Evolutionary conservation across 495 filamentous ascomycete species (phyloP).

Genomic region (Bryoglossum gracile): DNA sequence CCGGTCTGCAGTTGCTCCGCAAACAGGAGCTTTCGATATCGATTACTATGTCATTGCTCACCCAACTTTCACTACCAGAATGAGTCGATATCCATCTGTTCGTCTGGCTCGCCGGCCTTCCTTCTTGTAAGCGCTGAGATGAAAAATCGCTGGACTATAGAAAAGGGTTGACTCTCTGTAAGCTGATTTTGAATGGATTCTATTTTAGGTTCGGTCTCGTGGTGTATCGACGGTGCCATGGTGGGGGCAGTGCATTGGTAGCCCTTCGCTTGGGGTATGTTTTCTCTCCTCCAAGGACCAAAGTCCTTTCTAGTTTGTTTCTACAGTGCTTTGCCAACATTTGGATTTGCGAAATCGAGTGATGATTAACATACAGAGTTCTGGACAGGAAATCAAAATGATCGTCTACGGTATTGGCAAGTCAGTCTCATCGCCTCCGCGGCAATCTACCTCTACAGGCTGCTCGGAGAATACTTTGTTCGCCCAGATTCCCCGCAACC

Average conservation of each 20-base stretch:
- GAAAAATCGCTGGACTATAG: constrained; percentile 58
- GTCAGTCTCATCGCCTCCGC: not conserved
- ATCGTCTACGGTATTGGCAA: constrained; percentile 63
- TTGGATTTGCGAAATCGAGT: not conserved
- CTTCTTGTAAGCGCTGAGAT: constrained; percentile 72
- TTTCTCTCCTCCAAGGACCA: no score
- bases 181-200: constrained; percentile 53
- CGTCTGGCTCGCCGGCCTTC: constrained; percentile 56
- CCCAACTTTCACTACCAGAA: constrained; percentile 32
- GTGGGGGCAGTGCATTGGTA: constrained; percentile 54
- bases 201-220: constrained; percentile 61
- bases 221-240: constrained; percentile 66
- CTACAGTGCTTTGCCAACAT: not conserved
- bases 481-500: constrained; percentile 27
- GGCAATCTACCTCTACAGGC: constrained; percentile 23
- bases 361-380: constrained; percentile 32
- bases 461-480: constrained; percentile 29
- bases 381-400: constrained; percentile 53
- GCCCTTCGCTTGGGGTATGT: constrained; percentile 54
- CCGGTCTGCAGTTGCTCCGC: constrained; percentile 33
- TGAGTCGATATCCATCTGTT: constrained; percentile 26
- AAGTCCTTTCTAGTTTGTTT: no score
- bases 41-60: constrained; percentile 28
- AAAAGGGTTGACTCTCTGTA: constrained; percentile 58
- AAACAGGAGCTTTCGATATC: constrained; percentile 28